Conservation (phyloP, 1,284 basidiomycete genomes). For the Cutaneotrichosporon mucoides region DNA sequence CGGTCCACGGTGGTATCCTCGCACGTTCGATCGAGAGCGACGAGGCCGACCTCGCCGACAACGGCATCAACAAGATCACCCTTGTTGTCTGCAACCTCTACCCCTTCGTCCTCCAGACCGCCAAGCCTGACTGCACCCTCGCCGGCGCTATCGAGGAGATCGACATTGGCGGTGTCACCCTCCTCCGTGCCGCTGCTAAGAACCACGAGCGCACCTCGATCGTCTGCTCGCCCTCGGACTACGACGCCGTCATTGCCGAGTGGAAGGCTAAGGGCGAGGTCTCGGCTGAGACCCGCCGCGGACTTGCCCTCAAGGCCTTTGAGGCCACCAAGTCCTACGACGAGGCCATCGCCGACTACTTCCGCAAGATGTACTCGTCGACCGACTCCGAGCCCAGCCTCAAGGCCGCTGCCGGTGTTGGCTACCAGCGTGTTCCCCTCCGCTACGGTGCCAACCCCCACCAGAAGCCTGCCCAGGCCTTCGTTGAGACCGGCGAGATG, state of each 20-base stretch:
- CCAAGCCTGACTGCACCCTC: slow-evolving; percentile 81
- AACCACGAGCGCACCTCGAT: slow-evolving; percentile 94
- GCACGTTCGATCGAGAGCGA: slow-evolving; percentile 83
- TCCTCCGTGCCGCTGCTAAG: slow-evolving; percentile 96
- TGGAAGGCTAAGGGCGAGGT: slow-evolving; percentile 68
- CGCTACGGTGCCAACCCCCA: slow-evolving; percentile 98
- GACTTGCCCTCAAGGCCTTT: slow-evolving; percentile 94
- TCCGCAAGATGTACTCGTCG: slow-evolving; percentile 90
- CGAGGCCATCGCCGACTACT: slow-evolving; percentile 92
- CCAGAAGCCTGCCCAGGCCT: slow-evolving; percentile 97
- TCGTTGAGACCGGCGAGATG: slow-evolving; percentile 79
- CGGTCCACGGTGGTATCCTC: slow-evolving; percentile 94
- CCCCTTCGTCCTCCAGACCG: slow-evolving; percentile 89
- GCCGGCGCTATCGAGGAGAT: slow-evolving; percentile 95
- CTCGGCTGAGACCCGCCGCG: slow-evolving; percentile 65
- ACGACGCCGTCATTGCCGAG: slow-evolving; percentile 72
- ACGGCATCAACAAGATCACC: slow-evolving; percentile 81
- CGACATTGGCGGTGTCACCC: slow-evolving; percentile 97
- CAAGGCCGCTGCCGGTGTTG: slow-evolving; percentile 57
- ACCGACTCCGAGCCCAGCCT: slow-evolving; percentile 63
- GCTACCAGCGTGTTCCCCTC: slow-evolving; percentile 77
- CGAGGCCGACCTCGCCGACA: slow-evolving; percentile 71
- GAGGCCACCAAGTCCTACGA: slow-evolving; percentile 95
- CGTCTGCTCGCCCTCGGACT: slow-evolving; percentile 92
- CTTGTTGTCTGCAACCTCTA: slow-evolving; percentile 99